Percentiles rank a stretch among this genome's conserved stretches.
These are phyloP conservation scores for Aspergillus tanneri DNA, from an alignment of 2,329 filamentous ascomycete species.

Conservation along the genomic window DNA sequence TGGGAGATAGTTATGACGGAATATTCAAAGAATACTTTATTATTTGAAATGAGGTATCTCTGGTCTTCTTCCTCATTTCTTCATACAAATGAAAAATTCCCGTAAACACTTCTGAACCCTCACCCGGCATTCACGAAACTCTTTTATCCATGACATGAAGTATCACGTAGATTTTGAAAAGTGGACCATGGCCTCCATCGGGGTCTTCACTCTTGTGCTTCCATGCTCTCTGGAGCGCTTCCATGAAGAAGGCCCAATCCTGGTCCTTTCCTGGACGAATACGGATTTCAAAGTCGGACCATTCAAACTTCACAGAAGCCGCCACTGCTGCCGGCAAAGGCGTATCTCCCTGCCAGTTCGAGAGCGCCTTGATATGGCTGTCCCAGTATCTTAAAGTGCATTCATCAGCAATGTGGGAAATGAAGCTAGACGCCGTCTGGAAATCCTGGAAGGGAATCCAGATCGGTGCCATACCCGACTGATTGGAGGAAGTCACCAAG, in stretches of 20 bases:
- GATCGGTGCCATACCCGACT: constrained; percentile 17
- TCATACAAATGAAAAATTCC: no score
- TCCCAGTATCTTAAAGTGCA: constrained; percentile 13
- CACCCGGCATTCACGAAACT: no score
- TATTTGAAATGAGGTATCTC: no score
- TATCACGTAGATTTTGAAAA: constrained; percentile 18
- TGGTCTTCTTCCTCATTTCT: neutral
- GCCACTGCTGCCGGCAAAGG: constrained; percentile 10
- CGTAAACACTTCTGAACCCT: no score
- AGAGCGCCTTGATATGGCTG: constrained; percentile 11
- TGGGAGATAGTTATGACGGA: no score
- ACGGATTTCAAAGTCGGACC: constrained; percentile 21
- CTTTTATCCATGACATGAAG: constrained; percentile 17
- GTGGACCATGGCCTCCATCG: neutral
- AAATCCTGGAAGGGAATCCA: constrained; percentile 19
- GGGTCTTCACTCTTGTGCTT: constrained; percentile 2
- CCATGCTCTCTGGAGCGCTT: constrained; percentile 19
- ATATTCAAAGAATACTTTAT: no score
- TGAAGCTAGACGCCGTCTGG: constrained; percentile 15
- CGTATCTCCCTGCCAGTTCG: neutral
- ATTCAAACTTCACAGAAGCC: constrained; percentile 22
- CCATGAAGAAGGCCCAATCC: constrained; percentile 17
- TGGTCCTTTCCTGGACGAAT: constrained; percentile 19
- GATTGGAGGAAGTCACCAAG: constrained; percentile 14
- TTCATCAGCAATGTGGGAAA: constrained; percentile 17